These are phyloP conservation scores for Ogataea salicorniae DNA, from an alignment of 805 yeast species.

Conservation along the genomic window DNA sequence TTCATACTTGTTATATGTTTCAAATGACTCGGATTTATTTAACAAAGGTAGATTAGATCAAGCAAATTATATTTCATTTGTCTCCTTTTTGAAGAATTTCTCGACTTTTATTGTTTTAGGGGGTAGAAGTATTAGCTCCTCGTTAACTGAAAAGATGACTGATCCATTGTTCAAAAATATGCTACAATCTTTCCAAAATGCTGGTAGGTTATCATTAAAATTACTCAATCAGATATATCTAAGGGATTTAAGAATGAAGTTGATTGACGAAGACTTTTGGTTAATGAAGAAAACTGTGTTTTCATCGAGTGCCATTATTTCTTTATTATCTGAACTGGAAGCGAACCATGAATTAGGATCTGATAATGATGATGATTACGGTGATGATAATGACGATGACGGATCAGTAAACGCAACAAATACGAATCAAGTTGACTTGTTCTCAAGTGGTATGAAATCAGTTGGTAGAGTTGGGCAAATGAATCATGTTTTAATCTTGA, in stretches of 20 bases:
- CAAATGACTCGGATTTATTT: conserved; percentile 60
- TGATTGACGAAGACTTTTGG: conserved; percentile 56
- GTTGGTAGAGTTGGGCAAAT: conserved; percentile 13
- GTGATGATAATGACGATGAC: background rate
- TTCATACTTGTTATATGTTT: conserved; percentile 61
- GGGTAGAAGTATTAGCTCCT: conserved; percentile 10
- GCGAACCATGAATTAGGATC: conserved; percentile 8
- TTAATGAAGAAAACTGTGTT: conserved; percentile 20
- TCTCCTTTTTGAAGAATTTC: conserved; percentile 44
- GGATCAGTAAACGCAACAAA: background rate
- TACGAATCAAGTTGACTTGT: conserved; percentile 7
- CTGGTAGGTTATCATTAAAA: conserved; percentile 36
- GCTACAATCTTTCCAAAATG: conserved; percentile 10
- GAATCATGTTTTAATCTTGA: conserved; percentile 47
- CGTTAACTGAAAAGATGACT: conserved; percentile 6
- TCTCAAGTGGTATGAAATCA: conserved; percentile 6
- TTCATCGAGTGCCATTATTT: conserved; percentile 15
- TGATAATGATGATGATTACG: conserved; percentile 7
- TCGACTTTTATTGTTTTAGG: conserved; percentile 36
- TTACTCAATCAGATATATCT: conserved; percentile 60
- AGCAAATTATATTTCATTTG: conserved; percentile 36
- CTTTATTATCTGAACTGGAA: conserved; percentile 17
- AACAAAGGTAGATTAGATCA: conserved; percentile 35
- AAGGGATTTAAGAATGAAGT: conserved; percentile 56
- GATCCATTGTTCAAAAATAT: conserved; percentile 7